phyloP scores from a whole-genome alignment of 2,329 filamentous ascomycete species.

The Tolypocladium amazonense region DNA sequence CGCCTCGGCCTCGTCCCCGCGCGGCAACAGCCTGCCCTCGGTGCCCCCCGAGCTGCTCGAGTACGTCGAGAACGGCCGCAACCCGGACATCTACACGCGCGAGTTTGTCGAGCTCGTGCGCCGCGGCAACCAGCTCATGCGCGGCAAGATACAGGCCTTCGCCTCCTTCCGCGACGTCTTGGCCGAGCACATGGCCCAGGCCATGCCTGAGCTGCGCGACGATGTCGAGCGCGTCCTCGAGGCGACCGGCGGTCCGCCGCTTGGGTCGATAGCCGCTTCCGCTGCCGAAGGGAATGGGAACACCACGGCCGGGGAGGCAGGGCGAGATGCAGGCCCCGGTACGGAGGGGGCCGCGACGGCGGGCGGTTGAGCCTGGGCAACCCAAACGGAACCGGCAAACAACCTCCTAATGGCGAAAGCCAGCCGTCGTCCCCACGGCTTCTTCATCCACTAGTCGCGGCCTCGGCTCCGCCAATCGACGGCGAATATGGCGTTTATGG shows the following conservation, averaged over 20 bases:
- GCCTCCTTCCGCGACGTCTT: conserved; percentile 50
- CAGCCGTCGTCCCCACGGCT: not conserved
- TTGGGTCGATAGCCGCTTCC: not conserved
- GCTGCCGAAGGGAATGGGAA: not conserved
- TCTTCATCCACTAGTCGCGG: not conserved
- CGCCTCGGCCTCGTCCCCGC: conserved; percentile 27
- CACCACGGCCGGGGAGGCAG: not conserved
- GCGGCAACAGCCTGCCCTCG: conserved; percentile 29
- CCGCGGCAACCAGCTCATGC: conserved; percentile 54
- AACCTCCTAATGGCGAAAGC: not conserved
- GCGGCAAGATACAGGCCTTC: conserved; percentile 54
- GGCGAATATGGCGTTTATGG: not conserved
- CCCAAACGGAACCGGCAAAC: not conserved
- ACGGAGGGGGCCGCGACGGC: not conserved
- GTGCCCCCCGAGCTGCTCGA: conserved; percentile 53
- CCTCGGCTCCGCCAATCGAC: not conserved
- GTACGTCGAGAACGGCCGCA: conserved; percentile 62
- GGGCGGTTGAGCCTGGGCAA: not conserved
- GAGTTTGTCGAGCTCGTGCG: conserved; percentile 62
- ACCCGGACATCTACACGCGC: conserved; percentile 64
- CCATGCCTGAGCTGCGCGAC: conserved; percentile 47
- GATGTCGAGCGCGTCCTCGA: conserved; percentile 42
- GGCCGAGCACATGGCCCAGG: conserved; percentile 43
- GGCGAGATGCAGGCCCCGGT: not conserved
- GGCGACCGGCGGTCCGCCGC: conserved; percentile 27